Evolutionary conservation across 75 land plant genomes (phyloP), one percentile per base, ranked within the genome.

Genomic region (Azolla pinnata): DNA sequence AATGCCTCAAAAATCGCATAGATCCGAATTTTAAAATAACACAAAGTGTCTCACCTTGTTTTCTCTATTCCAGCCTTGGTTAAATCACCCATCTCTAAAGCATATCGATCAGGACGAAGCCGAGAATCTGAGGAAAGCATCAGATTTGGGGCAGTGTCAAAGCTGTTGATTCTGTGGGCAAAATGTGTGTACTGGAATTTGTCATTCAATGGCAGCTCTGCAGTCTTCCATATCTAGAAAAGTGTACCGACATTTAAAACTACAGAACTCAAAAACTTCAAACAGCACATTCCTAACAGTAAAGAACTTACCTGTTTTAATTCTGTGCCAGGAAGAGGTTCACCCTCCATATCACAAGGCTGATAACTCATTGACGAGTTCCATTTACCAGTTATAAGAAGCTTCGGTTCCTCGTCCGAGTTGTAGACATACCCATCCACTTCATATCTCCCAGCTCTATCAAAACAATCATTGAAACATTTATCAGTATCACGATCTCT

Each of bases 321-420:
- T 62, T 86, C 88, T 28, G 92, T 86, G 56, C 86, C 88, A 32
- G 83, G 75, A 33, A 90, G 78, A 4, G 99, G 99, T 26, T 95
- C 99, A 23, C 99, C 99, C 67, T 95, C 99, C 49, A 53, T 16
- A 63, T 95, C 97, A 72, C 99, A 95, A 0, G 88, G 99, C 61
- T 95, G 99, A 59, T 78, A 95, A 67, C 84, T 86, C 82, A 95
- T 69, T 29, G 82, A 79, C 26, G 76, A 76, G 52, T 79, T 86
- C 99, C 99, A 95, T 69, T 95, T 95, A 46, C 99, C 99, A 55
- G 99, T 90, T 71, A 95, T 81, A 73, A 95, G 61, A 50, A 95
- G 68, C 55, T 95, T 95, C 2, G 99, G 99, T 47, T 90, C 92
- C 71, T 95, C 99, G 23, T 67, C 72, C 62, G 90, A 73, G 77